Conservation (phyloP, 2,329 filamentous ascomycete genomes). For the Fusarium sp. region DNA sequence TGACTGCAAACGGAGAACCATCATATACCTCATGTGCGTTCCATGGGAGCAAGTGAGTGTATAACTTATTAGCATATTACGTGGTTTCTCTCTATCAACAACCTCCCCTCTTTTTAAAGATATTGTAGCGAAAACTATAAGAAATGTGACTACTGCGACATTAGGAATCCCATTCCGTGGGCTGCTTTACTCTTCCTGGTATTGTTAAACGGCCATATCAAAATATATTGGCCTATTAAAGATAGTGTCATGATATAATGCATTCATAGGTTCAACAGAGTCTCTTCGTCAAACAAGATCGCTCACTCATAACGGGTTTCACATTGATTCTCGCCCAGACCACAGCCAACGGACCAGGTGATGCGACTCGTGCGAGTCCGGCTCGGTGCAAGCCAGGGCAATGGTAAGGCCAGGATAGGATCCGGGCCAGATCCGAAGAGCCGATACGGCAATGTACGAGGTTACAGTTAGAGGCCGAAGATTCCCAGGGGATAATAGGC, state of each 20-base stretch:
- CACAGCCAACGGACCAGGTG: conserved; percentile 37
- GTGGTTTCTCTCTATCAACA: neutral
- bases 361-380: conserved; percentile 46
- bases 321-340: neutral
- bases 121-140: neutral
- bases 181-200: too few relatives aligned
- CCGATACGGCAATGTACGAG: conserved; percentile 44
- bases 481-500: conserved; percentile 24
- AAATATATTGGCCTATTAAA: too few relatives aligned
- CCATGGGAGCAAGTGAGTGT: conserved; percentile 1
- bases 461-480: conserved; percentile 20
- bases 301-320: neutral
- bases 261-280: neutral
- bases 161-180: too few relatives aligned
- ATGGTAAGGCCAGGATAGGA: conserved; percentile 32
- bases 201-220: too few relatives aligned
- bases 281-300: neutral
- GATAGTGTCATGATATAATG: too few relatives aligned
- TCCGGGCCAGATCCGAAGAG: conserved; percentile 42
- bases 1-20: conserved; percentile 9
- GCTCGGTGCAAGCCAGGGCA: conserved; percentile 37
- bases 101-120: neutral
- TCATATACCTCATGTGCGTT: conserved; percentile 1
- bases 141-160: too few relatives aligned
- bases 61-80: neutral